phyloP scores from a whole-genome alignment of 768 basidiomycete genomes.

The Rhodotorula diobovata region DNA sequence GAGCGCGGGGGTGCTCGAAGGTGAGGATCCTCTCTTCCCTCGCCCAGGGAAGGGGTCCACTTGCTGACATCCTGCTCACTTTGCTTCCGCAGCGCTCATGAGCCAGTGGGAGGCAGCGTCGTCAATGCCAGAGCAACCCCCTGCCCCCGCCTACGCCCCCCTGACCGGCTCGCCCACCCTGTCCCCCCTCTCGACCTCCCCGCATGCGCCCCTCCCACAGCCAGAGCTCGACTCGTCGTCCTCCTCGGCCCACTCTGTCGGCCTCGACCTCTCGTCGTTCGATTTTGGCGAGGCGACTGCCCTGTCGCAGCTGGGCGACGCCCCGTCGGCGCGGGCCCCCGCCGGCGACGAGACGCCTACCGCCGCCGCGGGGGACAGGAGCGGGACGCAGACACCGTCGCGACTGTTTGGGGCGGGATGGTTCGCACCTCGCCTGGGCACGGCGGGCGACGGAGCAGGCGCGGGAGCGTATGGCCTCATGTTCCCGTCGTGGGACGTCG shows the following conservation, averaged over 20 bases:
- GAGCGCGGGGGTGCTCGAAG: slow-evolving; percentile 35
- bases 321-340: too few species aligned
- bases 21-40: background rate
- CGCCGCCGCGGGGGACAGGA: too few species aligned
- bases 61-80: background rate
- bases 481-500: background rate
- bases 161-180: background rate
- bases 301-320: too few species aligned
- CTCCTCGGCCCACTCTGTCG: too few species aligned
- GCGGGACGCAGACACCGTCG: too few species aligned
- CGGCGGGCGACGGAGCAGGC: too few species aligned
- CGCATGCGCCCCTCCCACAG: background rate
- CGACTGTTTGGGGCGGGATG: background rate
- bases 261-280: too few species aligned
- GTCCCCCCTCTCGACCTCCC: background rate
- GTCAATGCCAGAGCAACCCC: background rate
- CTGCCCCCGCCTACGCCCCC: background rate
- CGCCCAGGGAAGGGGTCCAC: rapidly evolving
- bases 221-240: too few species aligned
- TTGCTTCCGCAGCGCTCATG: background rate
- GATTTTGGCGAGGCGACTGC: too few species aligned
- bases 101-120: slow-evolving; percentile 9
- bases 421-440: too few species aligned
- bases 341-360: too few species aligned
- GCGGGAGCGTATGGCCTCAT: too few species aligned